Evolutionary conservation across 2,329 filamentous ascomycete genomes (phyloP), one percentile per base, ranked within the genome.

Genomic region (Aspergillus neoniger): DNA sequence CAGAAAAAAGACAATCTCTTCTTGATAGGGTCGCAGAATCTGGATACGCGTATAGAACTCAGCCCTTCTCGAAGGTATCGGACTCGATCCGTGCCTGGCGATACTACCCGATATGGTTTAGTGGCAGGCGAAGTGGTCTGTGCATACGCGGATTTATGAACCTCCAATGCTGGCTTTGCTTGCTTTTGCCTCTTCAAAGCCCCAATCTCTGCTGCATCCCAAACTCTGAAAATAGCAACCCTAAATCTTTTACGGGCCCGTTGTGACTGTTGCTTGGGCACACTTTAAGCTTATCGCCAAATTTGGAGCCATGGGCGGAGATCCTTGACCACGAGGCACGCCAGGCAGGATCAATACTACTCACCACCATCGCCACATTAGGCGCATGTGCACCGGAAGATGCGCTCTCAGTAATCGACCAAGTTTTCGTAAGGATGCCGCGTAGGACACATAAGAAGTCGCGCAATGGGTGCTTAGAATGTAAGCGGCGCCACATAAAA

Each of bases 401-500:
- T 50, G 47, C 15, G 47, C 25, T 17, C 12, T 50, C 25, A 17
- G 23, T 15, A 17, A 25, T 50, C 39, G 17, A 8, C 28, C 12
- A 21, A 32, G 15, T 10, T 17, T 12, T 43, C 21, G 39, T 44
- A 55, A 48, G 10, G 23, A 67, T 67, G 65, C 47, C 53, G 12
- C 66, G 69, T 41, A 70, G 73, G 58, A 62, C 73, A 4, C 76
- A 78, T 60, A 71, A 66, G 43, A 78, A 77, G 63, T 78, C 76
- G n/a, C 69, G 74, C 44, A 73, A 72, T 59, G 76, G 76, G 23
- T 78, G 76, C 51, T 32, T 67, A 7, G 69, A 76, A 62, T 78
- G 75, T 58, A 78, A 78, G 61, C 69, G 69, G 23, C 70, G 75
- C 8, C 76, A 77, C 60, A 68, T 77, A 48, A 77, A 77, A 65